Evolutionary conservation across 176 grass and related monocot genomes (phyloP).

Genomic region (Oryza longistaminata): DNA sequence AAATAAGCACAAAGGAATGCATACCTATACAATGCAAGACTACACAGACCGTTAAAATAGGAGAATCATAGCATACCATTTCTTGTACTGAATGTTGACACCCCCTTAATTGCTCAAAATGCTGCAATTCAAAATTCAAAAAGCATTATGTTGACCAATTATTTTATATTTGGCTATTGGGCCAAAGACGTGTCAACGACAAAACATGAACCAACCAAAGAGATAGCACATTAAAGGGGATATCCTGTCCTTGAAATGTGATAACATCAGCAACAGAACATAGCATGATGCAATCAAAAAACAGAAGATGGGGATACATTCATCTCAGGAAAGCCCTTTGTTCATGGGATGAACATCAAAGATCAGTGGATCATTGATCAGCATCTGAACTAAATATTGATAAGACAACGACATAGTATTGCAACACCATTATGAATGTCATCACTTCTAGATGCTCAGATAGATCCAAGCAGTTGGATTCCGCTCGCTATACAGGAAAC

Average conservation of each 20-base stretch:
- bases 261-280: neutral
- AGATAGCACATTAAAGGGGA: neutral
- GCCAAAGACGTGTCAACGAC: neutral
- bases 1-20: neutral
- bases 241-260: neutral
- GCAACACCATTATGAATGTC: neutral
- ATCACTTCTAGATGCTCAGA: neutral
- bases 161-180: neutral
- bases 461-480: neutral
- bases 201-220: neutral
- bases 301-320: neutral
- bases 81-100: slow-evolving; percentile 46
- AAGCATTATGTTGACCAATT: neutral
- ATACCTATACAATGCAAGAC: neutral
- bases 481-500: neutral
- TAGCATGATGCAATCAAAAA: neutral
- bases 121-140: slow-evolving; percentile 43
- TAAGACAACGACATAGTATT: too few relatives aligned
- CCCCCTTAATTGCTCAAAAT: slow-evolving; percentile 51
- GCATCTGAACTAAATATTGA: too few relatives aligned
- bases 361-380: too few relatives aligned
- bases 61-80: slow-evolving; percentile 29
- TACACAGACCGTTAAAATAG: neutral
- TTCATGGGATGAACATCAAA: neutral
- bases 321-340: neutral